phyloP scores from a whole-genome alignment of 768 basidiomycete species.

The Clathrus columnatus region DNA sequence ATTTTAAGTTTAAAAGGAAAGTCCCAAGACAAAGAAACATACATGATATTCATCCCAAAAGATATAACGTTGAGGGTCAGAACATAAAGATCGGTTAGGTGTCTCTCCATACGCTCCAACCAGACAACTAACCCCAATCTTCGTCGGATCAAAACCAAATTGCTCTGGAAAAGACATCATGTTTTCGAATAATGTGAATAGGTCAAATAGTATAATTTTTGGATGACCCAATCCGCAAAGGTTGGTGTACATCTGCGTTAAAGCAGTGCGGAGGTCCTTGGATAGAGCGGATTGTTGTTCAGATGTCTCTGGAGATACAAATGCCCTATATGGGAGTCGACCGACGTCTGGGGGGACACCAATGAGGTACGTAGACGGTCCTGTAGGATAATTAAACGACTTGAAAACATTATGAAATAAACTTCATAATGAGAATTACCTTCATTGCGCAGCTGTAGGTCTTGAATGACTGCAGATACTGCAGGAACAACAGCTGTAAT shows the following conservation, averaged over 20 bases:
- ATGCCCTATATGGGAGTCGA: slow-evolving; percentile 2
- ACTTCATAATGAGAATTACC: neutral
- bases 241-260: neutral
- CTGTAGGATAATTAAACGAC: neutral
- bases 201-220: neutral
- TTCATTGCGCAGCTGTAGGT: neutral
- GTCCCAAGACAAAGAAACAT: neutral
- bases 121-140: slow-evolving; percentile 2
- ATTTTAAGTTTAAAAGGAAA: neutral
- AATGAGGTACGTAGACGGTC: slow-evolving; percentile 1
- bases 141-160: slow-evolving; percentile 1
- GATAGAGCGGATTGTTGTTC: neutral
- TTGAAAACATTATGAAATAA: no score
- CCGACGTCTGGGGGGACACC: neutral
- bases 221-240: neutral
- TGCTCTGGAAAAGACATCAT: neutral
- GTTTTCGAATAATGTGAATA: neutral
- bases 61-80: slow-evolving; percentile 4
- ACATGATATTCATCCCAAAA: slow-evolving; percentile 11
- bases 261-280: neutral
- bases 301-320: neutral
- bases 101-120: slow-evolving; percentile 4
- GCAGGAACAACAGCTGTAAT: neutral
- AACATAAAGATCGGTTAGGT: neutral
- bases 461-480: neutral